Evolutionary conservation across 1,139 yeast genomes (phyloP), one percentile per base, ranked within the genome.

Genomic region (Eremothecium gossypii): DNA sequence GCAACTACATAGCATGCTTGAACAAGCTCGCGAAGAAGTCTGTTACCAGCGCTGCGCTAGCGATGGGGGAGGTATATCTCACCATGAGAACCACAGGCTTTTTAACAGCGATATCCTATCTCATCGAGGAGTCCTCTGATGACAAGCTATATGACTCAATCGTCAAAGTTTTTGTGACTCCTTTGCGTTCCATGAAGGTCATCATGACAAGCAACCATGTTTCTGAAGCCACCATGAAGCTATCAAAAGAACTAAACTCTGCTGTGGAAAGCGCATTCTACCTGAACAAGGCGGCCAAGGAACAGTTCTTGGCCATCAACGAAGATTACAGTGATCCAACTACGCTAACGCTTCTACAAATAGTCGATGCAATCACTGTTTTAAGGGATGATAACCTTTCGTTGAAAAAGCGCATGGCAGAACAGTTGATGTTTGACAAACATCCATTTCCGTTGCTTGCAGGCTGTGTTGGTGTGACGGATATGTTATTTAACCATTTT

Each of bases 391-490:
- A 53, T n/a, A 52, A 56, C 30, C 33, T 49, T 8, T 43, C 58
- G 2, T 58, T 58, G 39, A 54, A 49, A 32, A 56, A 56, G 38
- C 44, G 48, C 5, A 49, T 51, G 27, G 43, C 50, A 7, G 61
- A 58, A 34, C 61, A 59, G 38, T 41, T 55, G 20, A 33, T 60
- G 13, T 58, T 60, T 39, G 56, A 53, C n/a, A 51, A 50, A 7
- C 40, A 47, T 33, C 54, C 56, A 2, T 56, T 58, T 36, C 61
- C 63, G 1, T 41, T 60, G n/a, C 48, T 45, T 30, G 44, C 53
- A 13, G 48, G 55, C 8, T 40, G 56, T 9, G 39, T 51, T 6
- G 42, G 44, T 35, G 36, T 56, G 7, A 49, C 58, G 7, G 43
- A 44, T 11, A 46, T 48, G 28, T 33, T 56, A 11, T 43, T 49